Conservation (phyloP, 441 rosid genomes). For the Croton setiger region DNA sequence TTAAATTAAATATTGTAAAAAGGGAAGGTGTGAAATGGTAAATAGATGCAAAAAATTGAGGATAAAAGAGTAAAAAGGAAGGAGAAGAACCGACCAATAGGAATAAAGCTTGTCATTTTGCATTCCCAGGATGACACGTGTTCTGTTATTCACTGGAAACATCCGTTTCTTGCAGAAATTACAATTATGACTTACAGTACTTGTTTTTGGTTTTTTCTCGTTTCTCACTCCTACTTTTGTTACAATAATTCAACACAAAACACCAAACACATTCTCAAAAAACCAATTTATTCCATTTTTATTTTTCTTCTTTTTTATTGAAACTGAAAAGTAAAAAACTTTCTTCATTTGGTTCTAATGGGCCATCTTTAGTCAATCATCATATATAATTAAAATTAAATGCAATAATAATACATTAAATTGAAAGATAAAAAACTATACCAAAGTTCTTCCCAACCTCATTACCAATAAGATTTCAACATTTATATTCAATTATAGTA, state of each 20-base stretch:
- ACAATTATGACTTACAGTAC: conserved; percentile 4
- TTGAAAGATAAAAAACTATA: too few species aligned
- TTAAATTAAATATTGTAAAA: too few species aligned
- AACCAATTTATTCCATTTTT: background rate
- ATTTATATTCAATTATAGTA: background rate
- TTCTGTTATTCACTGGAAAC: background rate
- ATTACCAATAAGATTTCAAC: background rate
- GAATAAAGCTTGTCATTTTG: conserved; percentile 24
- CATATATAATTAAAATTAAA: too few species aligned
- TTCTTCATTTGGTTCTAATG: background rate
- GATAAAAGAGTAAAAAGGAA: background rate
- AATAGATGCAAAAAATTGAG: background rate
- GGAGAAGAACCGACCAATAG: conserved; percentile 15
- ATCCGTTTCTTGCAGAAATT: conserved; percentile 7
- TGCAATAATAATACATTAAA: too few species aligned
- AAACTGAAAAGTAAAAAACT: background rate
- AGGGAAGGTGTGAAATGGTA: background rate
- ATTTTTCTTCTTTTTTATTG: background rate
- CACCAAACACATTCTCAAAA: background rate
- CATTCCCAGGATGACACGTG: conserved; percentile 35
- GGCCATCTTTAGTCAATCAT: too few species aligned
- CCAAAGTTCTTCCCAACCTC: background rate
- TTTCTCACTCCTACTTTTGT: background rate
- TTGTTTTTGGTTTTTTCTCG: background rate
- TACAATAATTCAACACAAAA: background rate